Conservation (phyloP, 192 early-diverging fungal genomes). For the Linnemannia exigua region DNA sequence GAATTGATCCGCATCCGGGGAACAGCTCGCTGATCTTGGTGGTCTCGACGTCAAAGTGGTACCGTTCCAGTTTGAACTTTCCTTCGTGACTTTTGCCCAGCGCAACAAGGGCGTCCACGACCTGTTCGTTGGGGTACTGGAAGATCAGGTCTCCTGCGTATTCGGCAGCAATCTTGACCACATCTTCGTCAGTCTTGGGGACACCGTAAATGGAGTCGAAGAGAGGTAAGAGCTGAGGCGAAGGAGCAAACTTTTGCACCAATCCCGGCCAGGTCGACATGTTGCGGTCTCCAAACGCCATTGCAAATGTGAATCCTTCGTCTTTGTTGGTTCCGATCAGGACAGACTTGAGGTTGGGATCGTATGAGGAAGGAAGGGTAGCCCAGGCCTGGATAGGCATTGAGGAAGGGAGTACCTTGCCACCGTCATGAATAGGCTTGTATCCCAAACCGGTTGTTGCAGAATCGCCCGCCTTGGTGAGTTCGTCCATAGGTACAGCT, state of each 20-base stretch:
- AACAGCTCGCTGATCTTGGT: background rate
- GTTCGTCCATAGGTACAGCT: constrained; percentile 12
- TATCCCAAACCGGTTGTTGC: background rate
- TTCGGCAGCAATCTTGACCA: background rate
- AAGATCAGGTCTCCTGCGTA: constrained; percentile 15
- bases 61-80: constrained; percentile 3
- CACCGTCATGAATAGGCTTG: constrained; percentile 16
- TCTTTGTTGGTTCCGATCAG: constrained; percentile 44
- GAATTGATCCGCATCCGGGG: constrained; percentile 24
- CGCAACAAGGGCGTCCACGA: background rate
- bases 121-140: background rate
- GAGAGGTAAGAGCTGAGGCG: background rate
- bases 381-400: constrained; percentile 14
- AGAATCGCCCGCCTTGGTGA: constrained; percentile 3
- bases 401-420: constrained; percentile 20
- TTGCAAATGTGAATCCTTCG: constrained; percentile 23
- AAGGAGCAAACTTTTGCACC: constrained; percentile 1
- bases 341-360: constrained; percentile 34
- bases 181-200: constrained; percentile 24
- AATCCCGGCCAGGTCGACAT: constrained; percentile 21
- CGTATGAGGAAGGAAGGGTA: constrained; percentile 13
- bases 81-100: background rate
- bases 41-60: constrained; percentile 24
- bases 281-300: constrained; percentile 4
- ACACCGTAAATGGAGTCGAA: constrained; percentile 24